phyloP scores from a whole-genome alignment of 495 filamentous ascomycete species.

The Penicillium subrubescens region DNA sequence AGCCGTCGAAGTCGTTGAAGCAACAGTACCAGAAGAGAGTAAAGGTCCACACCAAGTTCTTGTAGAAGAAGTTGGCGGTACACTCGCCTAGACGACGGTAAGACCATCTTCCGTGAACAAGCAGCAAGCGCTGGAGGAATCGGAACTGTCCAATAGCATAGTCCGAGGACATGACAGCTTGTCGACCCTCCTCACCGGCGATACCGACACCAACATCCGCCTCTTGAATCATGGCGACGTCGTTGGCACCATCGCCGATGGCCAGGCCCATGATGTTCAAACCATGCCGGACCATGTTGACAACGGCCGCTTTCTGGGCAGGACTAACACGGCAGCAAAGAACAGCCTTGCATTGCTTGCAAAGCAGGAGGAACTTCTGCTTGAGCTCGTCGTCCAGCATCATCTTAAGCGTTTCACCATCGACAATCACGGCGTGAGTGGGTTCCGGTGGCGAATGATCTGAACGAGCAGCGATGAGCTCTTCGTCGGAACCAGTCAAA shows the following conservation, averaged over 20 bases:
- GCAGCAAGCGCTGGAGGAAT: slow-evolving; percentile 84
- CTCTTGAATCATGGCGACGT: slow-evolving; percentile 99
- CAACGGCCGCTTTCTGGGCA: slow-evolving; percentile 96
- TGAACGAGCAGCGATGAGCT: slow-evolving; percentile 73
- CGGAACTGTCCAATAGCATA: slow-evolving; percentile 98
- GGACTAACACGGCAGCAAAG: slow-evolving; percentile 98
- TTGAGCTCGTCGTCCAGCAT: slow-evolving; percentile 80
- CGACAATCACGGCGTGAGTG: slow-evolving; percentile 96
- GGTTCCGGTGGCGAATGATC: slow-evolving; percentile 83
- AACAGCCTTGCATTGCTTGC: slow-evolving; percentile 96
- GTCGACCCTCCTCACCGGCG: slow-evolving; percentile 93
- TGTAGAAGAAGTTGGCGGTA: slow-evolving; percentile 99
- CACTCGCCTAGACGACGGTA: slow-evolving; percentile 91
- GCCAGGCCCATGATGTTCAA: slow-evolving; percentile 97
- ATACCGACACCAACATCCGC: slow-evolving; percentile 98
- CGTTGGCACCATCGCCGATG: slow-evolving; percentile 96
- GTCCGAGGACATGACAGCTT: slow-evolving; percentile 98
- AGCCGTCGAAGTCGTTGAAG: slow-evolving; percentile 92
- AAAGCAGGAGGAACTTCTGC: slow-evolving; percentile 91
- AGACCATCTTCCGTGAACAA: slow-evolving; percentile 96
- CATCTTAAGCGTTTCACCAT: slow-evolving; percentile 90
- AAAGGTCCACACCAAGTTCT: slow-evolving; percentile 99
- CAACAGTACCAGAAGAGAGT: slow-evolving; percentile 98
- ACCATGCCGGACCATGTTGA: slow-evolving; percentile 89
- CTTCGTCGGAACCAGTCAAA: slow-evolving; percentile 85